Base-by-base conservation (phyloP, 495 filamentous ascomycete species). In the Tuber borchii region DNA sequence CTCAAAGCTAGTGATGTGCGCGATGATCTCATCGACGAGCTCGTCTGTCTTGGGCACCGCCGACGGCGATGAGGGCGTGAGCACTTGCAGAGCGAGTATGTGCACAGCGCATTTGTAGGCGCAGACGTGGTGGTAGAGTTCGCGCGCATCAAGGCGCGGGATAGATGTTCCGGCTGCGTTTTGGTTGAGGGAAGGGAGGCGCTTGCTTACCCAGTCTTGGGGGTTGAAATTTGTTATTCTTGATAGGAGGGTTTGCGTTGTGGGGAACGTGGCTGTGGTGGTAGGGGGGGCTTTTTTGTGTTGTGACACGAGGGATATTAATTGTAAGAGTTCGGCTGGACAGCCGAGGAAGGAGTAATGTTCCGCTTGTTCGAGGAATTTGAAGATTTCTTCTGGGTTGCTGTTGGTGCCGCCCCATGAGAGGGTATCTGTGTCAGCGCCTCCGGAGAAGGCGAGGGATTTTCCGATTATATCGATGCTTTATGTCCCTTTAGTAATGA, bases 401-500 rank as follows among this genome's bases (percentile, higher is more conserved):
- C 19, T 17, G 2, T 39, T 44, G 9, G 78, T 75, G 44, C 72
- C 75, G 2, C 78, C 78, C 78, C 78, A 80, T n/a, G 75, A 79
- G 22, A 75, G 75, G 22, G 77, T 76, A 42, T 79, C 74, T 72
- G 76, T 77, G 26, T 77, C 72, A 0, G 74, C 75, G 17, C 71
- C 51, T 31, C 51, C 71, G 34, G 77, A 73, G 69, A 80, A 82
- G 6, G 80, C 76, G 9, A 83, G 75, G 19, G 81, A 83, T 48
- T 76, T 79, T 39, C 81, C 81, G 26, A 83, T 83, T 42, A 83
- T 83, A 51, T 83, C 81, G 73, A 83, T 80, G 69, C 79, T 81
- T 68, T 48, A 20, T 12, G 74, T 20, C n/a, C 17, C 22, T 17
- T 80, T 74, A 80, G 77, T 4, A 42, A 43, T 43, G 39, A 26